Conservation (phyloP, 495 filamentous ascomycete genomes). For the Chaetomium fimeti region DNA sequence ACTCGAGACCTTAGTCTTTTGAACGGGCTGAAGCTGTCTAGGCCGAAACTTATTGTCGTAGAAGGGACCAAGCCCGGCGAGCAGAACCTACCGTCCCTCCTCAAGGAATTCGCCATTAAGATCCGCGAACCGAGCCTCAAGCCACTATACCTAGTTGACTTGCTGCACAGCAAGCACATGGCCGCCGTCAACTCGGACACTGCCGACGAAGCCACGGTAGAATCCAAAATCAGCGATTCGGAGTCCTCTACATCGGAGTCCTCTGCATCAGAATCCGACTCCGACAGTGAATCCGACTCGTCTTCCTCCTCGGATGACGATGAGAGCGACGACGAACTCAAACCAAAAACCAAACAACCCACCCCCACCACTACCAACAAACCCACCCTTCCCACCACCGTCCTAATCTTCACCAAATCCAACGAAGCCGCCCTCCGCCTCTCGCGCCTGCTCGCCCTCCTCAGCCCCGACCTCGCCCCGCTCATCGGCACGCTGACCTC, state of each 20-base stretch:
- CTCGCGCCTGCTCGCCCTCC: slow-evolving; percentile 67
- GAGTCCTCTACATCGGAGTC: slow-evolving; percentile 33
- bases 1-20: slow-evolving; percentile 81
- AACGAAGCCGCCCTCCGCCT: slow-evolving; percentile 82
- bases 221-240: slow-evolving; percentile 28
- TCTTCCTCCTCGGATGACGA: slow-evolving; percentile 23
- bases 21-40: slow-evolving; percentile 65
- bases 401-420: slow-evolving; percentile 84
- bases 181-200: slow-evolving; percentile 13
- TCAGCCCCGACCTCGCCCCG: slow-evolving; percentile 58
- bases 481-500: slow-evolving; percentile 72
- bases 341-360: slow-evolving; percentile 5
- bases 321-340: slow-evolving; percentile 12
- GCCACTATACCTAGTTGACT: slow-evolving; percentile 72
- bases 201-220: slow-evolving; percentile 24
- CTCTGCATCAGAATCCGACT: slow-evolving; percentile 32
- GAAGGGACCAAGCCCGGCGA: slow-evolving; percentile 48
- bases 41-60: slow-evolving; percentile 75
- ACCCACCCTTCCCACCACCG: slow-evolving; percentile 37
- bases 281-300: slow-evolving; percentile 28
- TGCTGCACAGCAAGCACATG: slow-evolving; percentile 52
- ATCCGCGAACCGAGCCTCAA: slow-evolving; percentile 75
- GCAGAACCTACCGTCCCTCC: slow-evolving; percentile 63
- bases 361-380: slow-evolving; percentile 10
- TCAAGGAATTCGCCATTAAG: slow-evolving; percentile 72